Evolutionary conservation across 2,329 filamentous ascomycete species (phyloP), one percentile per base, ranked within the genome.

Genomic region (Xylaria hypoxylon): DNA sequence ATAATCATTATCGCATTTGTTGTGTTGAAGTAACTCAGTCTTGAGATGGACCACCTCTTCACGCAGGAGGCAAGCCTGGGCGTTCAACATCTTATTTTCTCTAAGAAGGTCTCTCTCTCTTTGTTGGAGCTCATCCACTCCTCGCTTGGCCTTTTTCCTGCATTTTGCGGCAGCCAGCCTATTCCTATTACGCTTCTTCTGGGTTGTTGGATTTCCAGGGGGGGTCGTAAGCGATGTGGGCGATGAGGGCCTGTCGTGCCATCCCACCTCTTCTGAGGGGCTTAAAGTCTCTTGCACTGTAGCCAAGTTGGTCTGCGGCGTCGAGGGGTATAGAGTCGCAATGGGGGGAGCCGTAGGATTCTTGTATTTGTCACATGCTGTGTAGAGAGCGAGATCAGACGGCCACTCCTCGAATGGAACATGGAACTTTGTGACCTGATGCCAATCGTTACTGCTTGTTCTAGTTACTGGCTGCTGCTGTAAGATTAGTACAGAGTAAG

Each of bases 161-260:
- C 85, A 87, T 72, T 86, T 86, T 72, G 83, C 83, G 3, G 85
- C 85, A 7, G 85, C 85, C 3, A 86, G 76, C 13, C 84, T 80
- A 71, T 87, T 87, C 76, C 85, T 83, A 38, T 56, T 66, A 6
- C 70, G 68, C 26, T 69, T 67, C 51, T 40, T 60, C 19, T 42
- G 56, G 31, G 24, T 48, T 5, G 19, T 56, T n/a, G 64, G 56
- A 7, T 17, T 11, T 38, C 33, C 35, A 10, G 40, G 24, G 35
- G 55, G 42, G 15, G 11, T 61, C 31, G 5, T 17, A 8, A 56
- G 60, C 22, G 63, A 57, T 13, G 48, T 6, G 17, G 38, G 61
- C 5, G 24, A 35, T 13, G 22, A 19, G 24, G 22, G 19, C 19
- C 48, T 24, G 3, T 51, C 19, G 44, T 24, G 45, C 42, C 17